Base-by-base conservation (phyloP, 129 eudicot genomes). In the Gnaphalium uliginosum region DNA sequence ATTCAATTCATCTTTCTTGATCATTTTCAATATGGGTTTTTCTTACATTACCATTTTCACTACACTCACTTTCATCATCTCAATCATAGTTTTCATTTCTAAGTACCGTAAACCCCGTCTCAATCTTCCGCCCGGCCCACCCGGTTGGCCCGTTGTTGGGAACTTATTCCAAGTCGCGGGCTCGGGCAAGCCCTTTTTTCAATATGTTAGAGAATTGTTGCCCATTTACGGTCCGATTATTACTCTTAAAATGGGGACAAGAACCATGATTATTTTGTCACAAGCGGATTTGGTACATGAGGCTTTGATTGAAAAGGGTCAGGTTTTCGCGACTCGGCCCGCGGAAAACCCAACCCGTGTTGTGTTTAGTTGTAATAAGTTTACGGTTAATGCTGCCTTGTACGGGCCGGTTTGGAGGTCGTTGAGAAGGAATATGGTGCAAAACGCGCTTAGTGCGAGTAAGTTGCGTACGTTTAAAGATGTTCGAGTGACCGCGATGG, bases 391-490 rank as follows among this genome's bases (percentile, higher is more conserved):
- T 32, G 96, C 98, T 0, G 85, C 98, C 3, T 19, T 78, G 17
- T 84, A 93, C 23, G 98, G 98, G 21, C 93, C 97, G 2, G 91
- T 89, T 13, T 93, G 98, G 98, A 56, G 97, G 58, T 90, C 98
- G 18, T 66, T 93, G 77, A n/a, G 98, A 75, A 57, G 86, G 69
- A 93, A 93, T 76, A 87, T 93, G 98, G 98, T 93, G 6, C 98
- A 93, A 53, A 86, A 88, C 66, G 83, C 79, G 81, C 84, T 93
- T 5, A 90, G 93, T 21, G 32, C 93, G 4, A 62, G 82, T 8
- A 81, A 86, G 66, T 62, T 93, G 2, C 80, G 78, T 39, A 91
- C 86, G 26, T 93, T 88, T 62, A 76, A 68, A 4, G 29, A 41
- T 0, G 76, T 84, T 0, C 46, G 98, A 30, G 81, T 77, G 0